Conservation (phyloP, 73 alveolate genomes). For the Symbiodinium natans region DNA sequence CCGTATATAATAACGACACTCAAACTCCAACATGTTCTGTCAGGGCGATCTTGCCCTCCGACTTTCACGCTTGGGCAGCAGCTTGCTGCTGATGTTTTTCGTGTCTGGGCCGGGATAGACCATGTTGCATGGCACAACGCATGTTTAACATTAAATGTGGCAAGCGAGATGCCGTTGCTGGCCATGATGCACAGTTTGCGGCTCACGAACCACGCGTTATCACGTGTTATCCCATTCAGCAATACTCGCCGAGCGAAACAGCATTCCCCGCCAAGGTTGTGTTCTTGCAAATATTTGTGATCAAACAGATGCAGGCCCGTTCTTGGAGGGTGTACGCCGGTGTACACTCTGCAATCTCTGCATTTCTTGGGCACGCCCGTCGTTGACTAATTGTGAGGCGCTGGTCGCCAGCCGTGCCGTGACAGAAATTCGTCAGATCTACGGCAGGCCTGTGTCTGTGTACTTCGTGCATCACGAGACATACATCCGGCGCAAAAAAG, state of each 20-base stretch:
- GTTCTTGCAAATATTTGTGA: conserved; percentile 64
- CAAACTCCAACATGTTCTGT: no score
- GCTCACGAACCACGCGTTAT: no score
- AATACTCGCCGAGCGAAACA: no score
- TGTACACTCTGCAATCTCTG: not conserved
- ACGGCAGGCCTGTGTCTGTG: conserved; percentile 54
- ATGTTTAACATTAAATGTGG: no score
- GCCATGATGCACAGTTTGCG: no score
- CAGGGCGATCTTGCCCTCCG: conserved; percentile 58
- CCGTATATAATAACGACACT: no score
- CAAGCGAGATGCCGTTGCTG: no score
- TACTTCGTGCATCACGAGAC: no score
- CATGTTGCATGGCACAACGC: no score
- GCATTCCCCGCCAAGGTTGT: conserved; percentile 73
- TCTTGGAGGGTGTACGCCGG: not conserved
- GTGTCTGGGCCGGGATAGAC: not conserved
- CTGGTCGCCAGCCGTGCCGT: conserved; percentile 83
- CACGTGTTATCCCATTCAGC: no score
- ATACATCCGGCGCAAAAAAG: no score
- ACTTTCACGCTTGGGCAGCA: conserved; percentile 54
- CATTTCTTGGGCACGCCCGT: not conserved
- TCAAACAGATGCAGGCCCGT: conserved; percentile 46
- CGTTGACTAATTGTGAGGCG: not conserved
- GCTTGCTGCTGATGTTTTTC: conserved; percentile 73
- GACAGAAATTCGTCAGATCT: conserved; percentile 72